Evolutionary conservation across 2,329 filamentous ascomycete genomes (phyloP).

Genomic region (Phyllosticta citribraziliensis): DNA sequence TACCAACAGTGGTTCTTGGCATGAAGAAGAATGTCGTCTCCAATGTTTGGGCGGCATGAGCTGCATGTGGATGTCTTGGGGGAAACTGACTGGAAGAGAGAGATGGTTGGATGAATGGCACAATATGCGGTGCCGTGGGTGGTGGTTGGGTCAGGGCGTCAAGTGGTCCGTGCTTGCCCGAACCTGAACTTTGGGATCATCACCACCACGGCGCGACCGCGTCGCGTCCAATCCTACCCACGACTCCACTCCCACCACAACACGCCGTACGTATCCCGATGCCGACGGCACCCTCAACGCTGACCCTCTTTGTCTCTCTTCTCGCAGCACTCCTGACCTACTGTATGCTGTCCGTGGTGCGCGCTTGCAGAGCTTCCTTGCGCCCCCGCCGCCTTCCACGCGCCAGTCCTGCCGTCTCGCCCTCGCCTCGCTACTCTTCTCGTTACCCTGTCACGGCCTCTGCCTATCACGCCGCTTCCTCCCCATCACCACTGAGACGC

Average conservation of each 20-base stretch:
- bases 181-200: not conserved
- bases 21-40: too few species aligned
- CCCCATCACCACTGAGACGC: not conserved
- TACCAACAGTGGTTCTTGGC: too few species aligned
- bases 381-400: slow-evolving; percentile 20
- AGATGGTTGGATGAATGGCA: too few species aligned
- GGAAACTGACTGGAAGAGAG: too few species aligned
- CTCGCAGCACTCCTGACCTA: slow-evolving; percentile 19
- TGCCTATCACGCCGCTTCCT: slow-evolving; percentile 5
- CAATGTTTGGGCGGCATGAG: too few species aligned
- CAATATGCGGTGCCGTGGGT: too few species aligned
- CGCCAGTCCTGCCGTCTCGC: not conserved
- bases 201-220: not conserved
- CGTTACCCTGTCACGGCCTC: slow-evolving; percentile 10
- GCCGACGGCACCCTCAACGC: slow-evolving; percentile 4
- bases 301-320: slow-evolving; percentile 17
- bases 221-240: slow-evolving; percentile 4
- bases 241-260: not conserved
- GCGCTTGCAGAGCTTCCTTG: slow-evolving; percentile 20
- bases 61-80: too few species aligned
- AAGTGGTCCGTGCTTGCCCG: not conserved
- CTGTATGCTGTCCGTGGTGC: slow-evolving; percentile 28
- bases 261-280: slow-evolving; percentile 1
- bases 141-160: not conserved
- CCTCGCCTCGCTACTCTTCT: slow-evolving; percentile 18